Base-by-base conservation (phyloP, 2,329 filamentous ascomycete species). In the Gnomoniopsis sp. region DNA sequence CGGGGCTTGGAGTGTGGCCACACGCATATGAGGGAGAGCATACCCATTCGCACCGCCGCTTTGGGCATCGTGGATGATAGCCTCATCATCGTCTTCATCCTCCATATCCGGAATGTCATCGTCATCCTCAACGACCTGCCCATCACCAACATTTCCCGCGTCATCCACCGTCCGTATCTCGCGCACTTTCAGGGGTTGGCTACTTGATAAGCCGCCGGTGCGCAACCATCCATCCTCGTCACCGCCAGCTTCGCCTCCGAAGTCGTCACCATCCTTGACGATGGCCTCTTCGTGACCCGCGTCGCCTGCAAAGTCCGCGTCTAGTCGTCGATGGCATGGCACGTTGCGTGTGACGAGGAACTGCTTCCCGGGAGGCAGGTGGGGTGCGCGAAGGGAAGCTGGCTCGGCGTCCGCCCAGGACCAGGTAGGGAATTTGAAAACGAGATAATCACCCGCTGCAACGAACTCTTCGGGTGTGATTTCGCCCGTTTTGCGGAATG, bases 351-450 rank as follows among this genome's bases (percentile, higher is more conserved):
- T 97, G 46, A 98, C 89, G 41, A 99, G 84, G 70, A 92, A 99
- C 81, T 99, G 95, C 78, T 98, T 99, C 53, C 89, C 91, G 0
- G 87, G 77, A 1, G 95, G 95, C 3, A 99, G 85, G 71, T 96
- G 90, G 64, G 80, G 79, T 57, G 90, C 90, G 63, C 92, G 88
- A 72, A 91, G 90, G 62, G 85, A 82, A 1, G 88, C 84, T n/a
- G 87, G 86, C 57, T 93, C 90, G 65, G 93, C 93, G 68, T 95
- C 91, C 65, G 89, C 87, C 95, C 95, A 99, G 52, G 91, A 89
- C 95, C 95, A 99, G 59, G 93, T 96, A 10, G 93, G 95, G 77
- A 99, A 99, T 79, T 97, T 98, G 86, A 96, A 96, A 70, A 96
- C 93, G 41, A 99, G 87, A 73, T 98, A 99, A 78, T 99, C 95